phyloP scores from a whole-genome alignment of 441 rosid genomes.

The Erysimum pusillum region DNA sequence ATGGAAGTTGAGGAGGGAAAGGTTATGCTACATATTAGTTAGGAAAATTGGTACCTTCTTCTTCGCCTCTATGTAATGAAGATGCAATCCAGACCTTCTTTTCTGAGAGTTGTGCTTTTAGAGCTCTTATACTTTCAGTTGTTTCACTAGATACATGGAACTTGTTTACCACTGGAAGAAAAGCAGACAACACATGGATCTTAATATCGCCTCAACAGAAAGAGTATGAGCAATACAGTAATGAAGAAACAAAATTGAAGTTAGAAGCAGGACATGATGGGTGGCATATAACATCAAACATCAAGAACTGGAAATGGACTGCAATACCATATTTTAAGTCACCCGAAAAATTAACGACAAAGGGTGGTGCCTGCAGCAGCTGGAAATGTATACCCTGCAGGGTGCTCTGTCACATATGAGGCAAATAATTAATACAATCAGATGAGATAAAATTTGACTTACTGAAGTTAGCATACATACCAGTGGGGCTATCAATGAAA shows the following conservation, averaged over 20 bases:
- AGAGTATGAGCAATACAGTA: constrained; percentile 3
- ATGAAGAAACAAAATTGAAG: constrained; percentile 22
- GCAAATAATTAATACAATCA: constrained; percentile 36
- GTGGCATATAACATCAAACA: constrained; percentile 7
- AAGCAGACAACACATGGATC: constrained; percentile 31
- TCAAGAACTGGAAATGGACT: constrained; percentile 2
- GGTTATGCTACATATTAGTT: constrained; percentile 11
- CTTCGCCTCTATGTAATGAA: constrained; percentile 92
- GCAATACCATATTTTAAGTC: constrained; percentile 88
- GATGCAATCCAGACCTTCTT: constrained; percentile 94
- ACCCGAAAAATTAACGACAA: constrained; percentile 72
- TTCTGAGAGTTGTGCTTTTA: constrained; percentile 64
- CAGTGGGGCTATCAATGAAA: constrained; percentile 85
- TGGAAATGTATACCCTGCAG: constrained; percentile 84
- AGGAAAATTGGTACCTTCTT: constrained; percentile 63
- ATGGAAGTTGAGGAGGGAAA: neutral
- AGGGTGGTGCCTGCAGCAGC: constrained; percentile 85
- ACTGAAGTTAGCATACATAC: constrained; percentile 54
- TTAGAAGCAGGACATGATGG: constrained; percentile 3
- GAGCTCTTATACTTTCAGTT: constrained; percentile 54
- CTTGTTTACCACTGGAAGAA: constrained; percentile 61
- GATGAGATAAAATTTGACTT: constrained; percentile 20
- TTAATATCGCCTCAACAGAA: neutral
- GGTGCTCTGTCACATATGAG: constrained; percentile 66
- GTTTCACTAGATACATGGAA: constrained; percentile 51